A percentile compares a stretch with the other conserved stretches of the same genome.
Evolutionary conservation across 176 grass and related monocot genomes (phyloP).

Genomic region (Thalia dealbata): DNA sequence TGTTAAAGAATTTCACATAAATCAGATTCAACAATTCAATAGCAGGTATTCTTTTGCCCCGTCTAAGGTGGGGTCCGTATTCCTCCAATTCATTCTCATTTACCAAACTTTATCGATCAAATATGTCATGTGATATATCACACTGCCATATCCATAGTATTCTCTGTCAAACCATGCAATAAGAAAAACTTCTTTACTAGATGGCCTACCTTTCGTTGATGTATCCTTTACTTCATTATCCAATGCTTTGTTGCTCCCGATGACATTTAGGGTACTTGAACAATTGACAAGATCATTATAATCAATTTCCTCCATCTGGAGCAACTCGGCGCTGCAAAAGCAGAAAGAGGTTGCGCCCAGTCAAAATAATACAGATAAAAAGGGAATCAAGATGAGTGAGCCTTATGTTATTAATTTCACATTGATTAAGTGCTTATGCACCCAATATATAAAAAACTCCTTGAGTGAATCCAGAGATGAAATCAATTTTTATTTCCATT

Average conservation of each 20-base stretch:
- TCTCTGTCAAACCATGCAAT: not conserved
- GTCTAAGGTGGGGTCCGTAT: too few relatives aligned
- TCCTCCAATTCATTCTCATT: too few relatives aligned
- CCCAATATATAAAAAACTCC: too few relatives aligned
- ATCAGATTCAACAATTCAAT: too few relatives aligned
- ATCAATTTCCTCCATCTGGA: slow-evolving; percentile 79
- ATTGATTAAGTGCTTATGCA: not conserved
- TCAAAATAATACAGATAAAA: not conserved
- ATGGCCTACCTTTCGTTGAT: not conserved
- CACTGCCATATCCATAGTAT: too few relatives aligned
- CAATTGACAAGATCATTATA: slow-evolving; percentile 83
- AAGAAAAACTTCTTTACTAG: not conserved
- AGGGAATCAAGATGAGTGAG: not conserved
- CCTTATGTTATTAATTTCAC: not conserved
- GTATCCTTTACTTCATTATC: not conserved
- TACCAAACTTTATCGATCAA: too few relatives aligned
- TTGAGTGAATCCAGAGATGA: too few relatives aligned
- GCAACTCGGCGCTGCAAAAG: slow-evolving; percentile 62
- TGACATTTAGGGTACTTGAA: slow-evolving; percentile 26
- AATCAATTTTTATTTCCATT: not conserved
- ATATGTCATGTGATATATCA: too few relatives aligned
- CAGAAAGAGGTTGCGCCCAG: not conserved
- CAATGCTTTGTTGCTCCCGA: slow-evolving; percentile 19
- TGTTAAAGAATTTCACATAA: too few relatives aligned
- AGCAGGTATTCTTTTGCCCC: too few relatives aligned